These are phyloP conservation scores for Stromatinia cepivora DNA, from an alignment of 2,329 filamentous ascomycete genomes.

Conservation along the genomic window DNA sequence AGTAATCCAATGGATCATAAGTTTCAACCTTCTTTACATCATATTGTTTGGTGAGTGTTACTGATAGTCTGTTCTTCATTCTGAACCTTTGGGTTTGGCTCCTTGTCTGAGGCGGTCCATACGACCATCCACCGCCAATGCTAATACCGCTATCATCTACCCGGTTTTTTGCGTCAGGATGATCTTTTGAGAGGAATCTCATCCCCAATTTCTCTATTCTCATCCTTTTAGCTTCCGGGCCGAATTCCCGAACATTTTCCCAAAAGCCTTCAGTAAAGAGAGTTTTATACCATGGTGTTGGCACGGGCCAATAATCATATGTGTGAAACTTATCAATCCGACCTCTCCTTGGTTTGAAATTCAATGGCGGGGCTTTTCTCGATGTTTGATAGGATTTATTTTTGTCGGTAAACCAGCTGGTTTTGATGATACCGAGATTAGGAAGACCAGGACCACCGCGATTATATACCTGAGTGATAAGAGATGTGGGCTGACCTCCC, in stretches of 20 bases:
- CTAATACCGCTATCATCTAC: background rate
- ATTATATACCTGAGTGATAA: constrained; percentile 3
- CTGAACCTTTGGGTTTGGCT: background rate
- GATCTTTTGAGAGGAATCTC: background rate
- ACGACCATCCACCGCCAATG: background rate
- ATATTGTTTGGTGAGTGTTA: background rate
- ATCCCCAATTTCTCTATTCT: background rate
- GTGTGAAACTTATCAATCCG: background rate
- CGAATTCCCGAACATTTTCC: background rate
- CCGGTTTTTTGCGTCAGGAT: background rate
- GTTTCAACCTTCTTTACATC: background rate
- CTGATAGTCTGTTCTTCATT: background rate
- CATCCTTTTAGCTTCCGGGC: background rate
- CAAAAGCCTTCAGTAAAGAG: background rate
- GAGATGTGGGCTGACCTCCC: background rate
- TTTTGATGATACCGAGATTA: background rate
- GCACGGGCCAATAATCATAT: constrained; percentile 10
- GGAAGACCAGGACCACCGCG: constrained; percentile 13
- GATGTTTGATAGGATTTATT: constrained; percentile 11
- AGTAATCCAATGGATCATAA: background rate
- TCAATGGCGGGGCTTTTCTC: background rate
- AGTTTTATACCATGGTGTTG: constrained; percentile 1
- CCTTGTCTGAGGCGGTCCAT: background rate
- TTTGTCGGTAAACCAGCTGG: constrained; percentile 15
- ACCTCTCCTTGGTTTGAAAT: background rate